Base-by-base conservation (phyloP, 305 asterid genomes). In the Coffea humblotiana region DNA sequence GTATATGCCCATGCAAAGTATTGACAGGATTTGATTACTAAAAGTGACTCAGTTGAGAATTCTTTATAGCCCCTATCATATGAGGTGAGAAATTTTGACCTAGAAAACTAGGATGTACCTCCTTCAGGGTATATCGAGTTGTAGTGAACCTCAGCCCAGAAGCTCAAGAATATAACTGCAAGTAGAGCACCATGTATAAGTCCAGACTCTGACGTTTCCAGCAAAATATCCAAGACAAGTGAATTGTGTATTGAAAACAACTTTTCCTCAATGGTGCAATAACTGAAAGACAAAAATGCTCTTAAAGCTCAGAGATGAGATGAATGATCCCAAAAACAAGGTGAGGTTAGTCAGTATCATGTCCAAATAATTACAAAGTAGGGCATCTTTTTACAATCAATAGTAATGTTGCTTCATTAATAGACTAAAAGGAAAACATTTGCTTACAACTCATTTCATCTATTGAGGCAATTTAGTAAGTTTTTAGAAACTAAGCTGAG, bases 121-220 rank as follows among this genome's bases (percentile, higher is more conserved):
- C 94, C 97, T 29, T 79, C 81, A 61, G 98, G 99, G 82, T 95
- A 95, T 76, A 95, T 92, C 47, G 99, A 95, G 81, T 95, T 95
- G 52, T 95, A 95, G 81, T 95, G 99, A 77, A 95, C 98, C 85
- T 94, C 97, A 1, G 98, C 97, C 98, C 98, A 94, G 85, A 91
- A 95, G 91, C 99, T 95, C 94, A 95, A 90, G 88, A 87, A 89
- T 86, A 94, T 90, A 72, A 83, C 97, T 95, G 97, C 95, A 88
- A 29, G 56, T 71, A 84, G 47, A 66, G 49, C 51, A 8, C 6
- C 29, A 18, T 16, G 27, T 12, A 7, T 10, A 6, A 65, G 29
- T 8, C 14, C 29, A 77, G 29, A 35, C 70, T 19, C 27, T 49
- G 32, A 15, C 2, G 10, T 8, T 2, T 61, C 43, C 43, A 48